Evolutionary conservation across 495 filamentous ascomycete species (phyloP).

Genomic region (Hypoxylon perforatum): DNA sequence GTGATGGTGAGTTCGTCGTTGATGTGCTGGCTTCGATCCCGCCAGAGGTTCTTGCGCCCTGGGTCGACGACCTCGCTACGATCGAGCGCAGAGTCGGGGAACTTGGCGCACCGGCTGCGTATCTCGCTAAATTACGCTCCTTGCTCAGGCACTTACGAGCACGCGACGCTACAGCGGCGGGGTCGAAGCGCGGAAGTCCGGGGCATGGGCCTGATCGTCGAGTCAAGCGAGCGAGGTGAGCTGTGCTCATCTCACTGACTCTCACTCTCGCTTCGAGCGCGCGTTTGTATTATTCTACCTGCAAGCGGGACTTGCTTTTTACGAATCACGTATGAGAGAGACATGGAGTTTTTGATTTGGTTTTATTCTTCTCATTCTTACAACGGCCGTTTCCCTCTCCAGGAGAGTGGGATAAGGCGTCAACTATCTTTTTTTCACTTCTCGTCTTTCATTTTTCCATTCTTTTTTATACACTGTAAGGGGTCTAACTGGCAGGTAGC

Average conservation of each 20-base stretch:
- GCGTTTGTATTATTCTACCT: not conserved
- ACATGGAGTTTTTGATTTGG: not conserved
- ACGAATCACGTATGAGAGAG: not conserved
- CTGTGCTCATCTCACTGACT: constrained; percentile 2
- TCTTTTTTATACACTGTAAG: not conserved
- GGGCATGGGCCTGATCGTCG: constrained; percentile 11
- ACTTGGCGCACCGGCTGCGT: constrained; percentile 22
- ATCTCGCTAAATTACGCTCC: constrained; percentile 21
- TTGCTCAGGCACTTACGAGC: constrained; percentile 25
- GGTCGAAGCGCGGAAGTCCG: constrained; percentile 8
- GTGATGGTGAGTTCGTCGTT: constrained; percentile 45
- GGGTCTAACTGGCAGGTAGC: not conserved
- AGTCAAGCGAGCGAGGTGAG: constrained; percentile 28
- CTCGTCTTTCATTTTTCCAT: constrained; percentile 18
- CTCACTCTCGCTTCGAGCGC: no score
- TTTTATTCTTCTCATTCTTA: not conserved
- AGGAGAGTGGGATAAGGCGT: not conserved
- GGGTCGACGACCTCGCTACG: constrained; percentile 33
- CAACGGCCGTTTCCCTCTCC: not conserved
- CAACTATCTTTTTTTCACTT: constrained; percentile 13
- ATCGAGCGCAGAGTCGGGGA: constrained; percentile 24
- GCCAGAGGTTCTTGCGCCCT: constrained; percentile 32
- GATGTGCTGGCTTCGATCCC: constrained; percentile 51
- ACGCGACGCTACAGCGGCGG: constrained; percentile 6
- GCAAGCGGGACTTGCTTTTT: not conserved